Percentiles rank a stretch among this genome's conserved stretches.
phyloP scores from a whole-genome alignment of 495 filamentous ascomycete species.

The Monascus purpureus region DNA sequence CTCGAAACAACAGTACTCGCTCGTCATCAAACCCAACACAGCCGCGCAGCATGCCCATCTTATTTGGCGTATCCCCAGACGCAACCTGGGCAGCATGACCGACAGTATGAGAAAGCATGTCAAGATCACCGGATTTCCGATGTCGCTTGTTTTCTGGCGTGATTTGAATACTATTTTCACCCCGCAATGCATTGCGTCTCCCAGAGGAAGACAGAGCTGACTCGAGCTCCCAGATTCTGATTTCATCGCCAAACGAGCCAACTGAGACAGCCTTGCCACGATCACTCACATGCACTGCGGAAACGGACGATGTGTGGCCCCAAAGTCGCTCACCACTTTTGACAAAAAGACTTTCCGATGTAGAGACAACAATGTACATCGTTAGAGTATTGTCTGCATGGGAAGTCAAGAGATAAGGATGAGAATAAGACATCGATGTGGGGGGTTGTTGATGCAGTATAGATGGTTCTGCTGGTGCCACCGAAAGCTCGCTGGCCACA shows the following conservation, averaged over 20 bases:
- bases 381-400: constrained; percentile 88
- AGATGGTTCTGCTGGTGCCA: constrained; percentile 10
- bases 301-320: constrained; percentile 90
- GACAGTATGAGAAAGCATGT: neutral
- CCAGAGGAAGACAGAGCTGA: constrained; percentile 40
- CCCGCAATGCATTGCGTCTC: constrained; percentile 19
- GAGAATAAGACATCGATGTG: constrained; percentile 70
- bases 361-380: constrained; percentile 72
- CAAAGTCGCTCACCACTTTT: constrained; percentile 66
- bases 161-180: constrained; percentile 43
- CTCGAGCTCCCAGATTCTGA: constrained; percentile 92
- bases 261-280: constrained; percentile 87
- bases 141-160: constrained; percentile 19
- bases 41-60: constrained; percentile 23
- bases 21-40: constrained; percentile 93
- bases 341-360: constrained; percentile 48
- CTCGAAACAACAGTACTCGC: constrained; percentile 73
- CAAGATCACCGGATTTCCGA: constrained; percentile 2
- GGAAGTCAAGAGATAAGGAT: constrained; percentile 82
- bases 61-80: constrained; percentile 1
- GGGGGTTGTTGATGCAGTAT: constrained; percentile 36
- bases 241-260: constrained; percentile 65
- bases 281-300: constrained; percentile 70
- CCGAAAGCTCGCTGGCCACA: neutral
- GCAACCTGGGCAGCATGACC: neutral